Evolutionary conservation across 768 basidiomycete genomes (phyloP).

Genomic region (Tricholoma furcatifolium): DNA sequence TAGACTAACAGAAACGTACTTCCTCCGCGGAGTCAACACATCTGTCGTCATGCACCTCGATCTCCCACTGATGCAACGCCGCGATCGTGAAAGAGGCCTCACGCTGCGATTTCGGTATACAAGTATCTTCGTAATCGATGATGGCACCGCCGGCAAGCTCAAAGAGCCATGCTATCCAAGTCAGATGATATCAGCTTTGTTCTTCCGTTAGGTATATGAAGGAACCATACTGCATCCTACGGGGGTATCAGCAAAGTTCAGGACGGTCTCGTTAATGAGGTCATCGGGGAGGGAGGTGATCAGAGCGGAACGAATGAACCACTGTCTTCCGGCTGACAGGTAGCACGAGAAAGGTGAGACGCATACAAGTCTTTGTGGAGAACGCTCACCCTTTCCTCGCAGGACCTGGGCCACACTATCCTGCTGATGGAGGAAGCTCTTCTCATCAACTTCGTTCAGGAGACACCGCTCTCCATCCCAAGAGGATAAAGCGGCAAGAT

Average conservation of each 20-base stretch:
- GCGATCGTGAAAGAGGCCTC: conserved; percentile 83
- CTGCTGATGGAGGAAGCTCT: conserved; percentile 87
- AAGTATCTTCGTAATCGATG: conserved; percentile 67
- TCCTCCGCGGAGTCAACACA: conserved; percentile 84
- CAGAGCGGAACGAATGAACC: conserved; percentile 88
- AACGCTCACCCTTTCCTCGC: conserved; percentile 68
- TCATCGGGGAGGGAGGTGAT: conserved; percentile 86
- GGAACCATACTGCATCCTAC: conserved; percentile 82
- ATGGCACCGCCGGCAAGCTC: conserved; percentile 86
- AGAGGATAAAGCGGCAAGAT: conserved; percentile 75
- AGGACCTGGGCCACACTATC: conserved; percentile 90
- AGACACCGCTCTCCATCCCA: conserved; percentile 89
- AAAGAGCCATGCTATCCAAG: conserved; percentile 80
- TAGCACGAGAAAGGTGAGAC: not conserved
- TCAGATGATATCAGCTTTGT: not conserved
- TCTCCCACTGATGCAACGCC: conserved; percentile 92
- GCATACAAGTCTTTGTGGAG: not conserved
- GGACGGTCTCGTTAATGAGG: conserved; percentile 78
- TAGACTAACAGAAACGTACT: conserved; percentile 34
- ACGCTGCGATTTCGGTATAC: conserved; percentile 75
- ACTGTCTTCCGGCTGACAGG: conserved; percentile 69
- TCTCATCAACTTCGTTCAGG: conserved; percentile 88
- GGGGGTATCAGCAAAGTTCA: conserved; percentile 79
- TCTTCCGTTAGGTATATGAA: not conserved
- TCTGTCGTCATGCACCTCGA: conserved; percentile 75